These are phyloP conservation scores for Anthoceros angustus DNA, from an alignment of 225 moss, liverwort and hornwort species.

Conservation along the genomic window DNA sequence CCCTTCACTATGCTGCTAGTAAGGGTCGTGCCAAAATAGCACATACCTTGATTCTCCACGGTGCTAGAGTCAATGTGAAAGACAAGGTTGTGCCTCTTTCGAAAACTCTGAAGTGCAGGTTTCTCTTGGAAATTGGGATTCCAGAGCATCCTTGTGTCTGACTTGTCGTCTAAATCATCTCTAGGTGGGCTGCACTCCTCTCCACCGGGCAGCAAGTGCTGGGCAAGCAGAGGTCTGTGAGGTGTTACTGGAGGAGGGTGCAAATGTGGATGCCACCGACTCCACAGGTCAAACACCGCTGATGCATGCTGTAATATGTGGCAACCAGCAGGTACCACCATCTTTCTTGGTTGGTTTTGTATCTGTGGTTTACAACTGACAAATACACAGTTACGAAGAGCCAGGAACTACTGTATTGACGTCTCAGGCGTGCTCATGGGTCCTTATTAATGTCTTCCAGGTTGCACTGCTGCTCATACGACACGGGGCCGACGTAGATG, in stretches of 20 bases:
- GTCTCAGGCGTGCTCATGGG: too few relatives aligned
- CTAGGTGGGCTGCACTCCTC: conserved; percentile 65
- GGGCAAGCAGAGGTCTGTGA: conserved; percentile 74
- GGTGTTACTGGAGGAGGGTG: conserved; percentile 77
- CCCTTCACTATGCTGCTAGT: conserved; percentile 89
- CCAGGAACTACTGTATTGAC: too few relatives aligned
- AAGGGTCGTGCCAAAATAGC: conserved; percentile 62
- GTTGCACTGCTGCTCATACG: conserved; percentile 67
- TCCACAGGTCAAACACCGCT: conserved; percentile 67
- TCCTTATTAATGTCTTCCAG: conserved; percentile 12
- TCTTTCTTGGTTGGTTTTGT: neutral
- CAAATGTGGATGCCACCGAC: conserved; percentile 57
- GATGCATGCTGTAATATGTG: conserved; percentile 86
- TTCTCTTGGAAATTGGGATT: neutral
- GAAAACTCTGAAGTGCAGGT: neutral
- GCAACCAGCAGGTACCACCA: conserved; percentile 52
- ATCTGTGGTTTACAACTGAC: too few relatives aligned
- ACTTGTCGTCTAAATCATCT: neutral
- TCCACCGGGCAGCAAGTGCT: conserved; percentile 89
- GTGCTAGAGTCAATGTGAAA: conserved; percentile 74
- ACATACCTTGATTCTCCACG: conserved; percentile 32
- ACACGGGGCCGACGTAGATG: conserved; percentile 77
- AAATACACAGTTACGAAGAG: too few relatives aligned
- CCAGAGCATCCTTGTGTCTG: neutral
- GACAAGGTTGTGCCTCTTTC: conserved; percentile 24